phyloP scores from a whole-genome alignment of 2,329 filamentous ascomycete species.

The Epichloe amarillans region DNA sequence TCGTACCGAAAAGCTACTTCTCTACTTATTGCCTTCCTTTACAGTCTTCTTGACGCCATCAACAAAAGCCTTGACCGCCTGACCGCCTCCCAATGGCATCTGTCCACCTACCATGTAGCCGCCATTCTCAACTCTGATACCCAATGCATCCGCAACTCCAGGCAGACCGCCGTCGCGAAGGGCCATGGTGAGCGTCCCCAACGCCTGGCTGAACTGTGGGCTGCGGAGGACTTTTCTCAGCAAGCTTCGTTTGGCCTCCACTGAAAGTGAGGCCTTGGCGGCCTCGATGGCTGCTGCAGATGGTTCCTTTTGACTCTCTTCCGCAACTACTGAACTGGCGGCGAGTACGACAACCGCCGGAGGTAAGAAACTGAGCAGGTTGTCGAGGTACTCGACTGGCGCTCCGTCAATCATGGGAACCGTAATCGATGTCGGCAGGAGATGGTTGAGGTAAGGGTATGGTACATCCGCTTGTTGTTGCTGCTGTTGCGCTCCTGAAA shows the following conservation, averaged over 20 bases:
- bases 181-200: constrained; percentile 75
- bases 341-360: constrained; percentile 65
- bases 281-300: constrained; percentile 55
- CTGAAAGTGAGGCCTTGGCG: constrained; percentile 58
- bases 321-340: constrained; percentile 46
- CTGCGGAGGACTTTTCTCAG: constrained; percentile 73
- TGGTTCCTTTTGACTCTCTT: constrained; percentile 47
- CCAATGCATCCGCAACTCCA: constrained; percentile 75
- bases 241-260: constrained; percentile 66
- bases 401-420: constrained; percentile 59
- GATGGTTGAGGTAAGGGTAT: constrained; percentile 75
- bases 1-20: neutral
- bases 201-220: constrained; percentile 80
- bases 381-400: constrained; percentile 54
- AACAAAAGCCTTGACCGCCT: constrained; percentile 84
- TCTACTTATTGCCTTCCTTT: constrained; percentile 35
- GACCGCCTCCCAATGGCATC: constrained; percentile 75
- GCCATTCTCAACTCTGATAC: constrained; percentile 69
- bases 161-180: constrained; percentile 82
- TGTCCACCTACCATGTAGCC: constrained; percentile 66
- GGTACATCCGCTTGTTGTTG: constrained; percentile 35
- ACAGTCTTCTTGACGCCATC: constrained; percentile 75
- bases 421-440: constrained; percentile 66
- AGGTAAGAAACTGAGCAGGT: constrained; percentile 66
- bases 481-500: constrained; percentile 22